Evolutionary conservation across 345 rosid species (phyloP).

Genomic region (Chamaenerion angustifolium): DNA sequence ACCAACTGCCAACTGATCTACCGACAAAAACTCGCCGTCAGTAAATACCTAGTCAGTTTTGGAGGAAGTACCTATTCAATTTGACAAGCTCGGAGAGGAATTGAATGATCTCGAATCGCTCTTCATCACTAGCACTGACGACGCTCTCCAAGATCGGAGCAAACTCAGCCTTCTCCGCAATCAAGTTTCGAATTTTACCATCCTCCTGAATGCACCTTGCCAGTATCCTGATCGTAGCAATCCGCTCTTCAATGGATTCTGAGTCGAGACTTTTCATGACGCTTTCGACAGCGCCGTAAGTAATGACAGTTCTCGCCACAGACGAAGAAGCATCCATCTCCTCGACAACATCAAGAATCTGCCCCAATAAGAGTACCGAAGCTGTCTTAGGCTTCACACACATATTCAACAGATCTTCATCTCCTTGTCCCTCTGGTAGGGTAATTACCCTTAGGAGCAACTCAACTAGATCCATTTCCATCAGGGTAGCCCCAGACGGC

Average conservation of each 20-base stretch:
- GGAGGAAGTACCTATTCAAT: constrained; percentile 32
- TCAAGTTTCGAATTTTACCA: constrained; percentile 42
- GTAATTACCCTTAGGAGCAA: constrained; percentile 26
- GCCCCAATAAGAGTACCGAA: constrained; percentile 31
- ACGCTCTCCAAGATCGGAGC: constrained; percentile 44
- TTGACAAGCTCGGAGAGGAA: constrained; percentile 47
- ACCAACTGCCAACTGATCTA: no score
- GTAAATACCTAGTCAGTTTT: no score
- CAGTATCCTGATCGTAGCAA: constrained; percentile 40
- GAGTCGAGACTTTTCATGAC: constrained; percentile 38
- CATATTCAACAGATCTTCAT: constrained; percentile 29
- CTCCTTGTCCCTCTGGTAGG: constrained; percentile 16
- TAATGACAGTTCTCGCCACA: constrained; percentile 19
- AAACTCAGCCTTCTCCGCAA: constrained; percentile 42
- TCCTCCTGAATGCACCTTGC: constrained; percentile 40
- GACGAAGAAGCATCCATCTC: constrained; percentile 28
- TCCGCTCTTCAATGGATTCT: constrained; percentile 39
- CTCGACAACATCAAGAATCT: constrained; percentile 26
- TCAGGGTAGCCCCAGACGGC: constrained; percentile 27
- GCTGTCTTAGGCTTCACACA: constrained; percentile 48
- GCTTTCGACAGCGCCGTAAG: constrained; percentile 22
- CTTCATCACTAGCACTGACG: constrained; percentile 20
- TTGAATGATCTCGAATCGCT: constrained; percentile 30
- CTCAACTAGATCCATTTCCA: constrained; percentile 43
- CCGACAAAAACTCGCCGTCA: no score